phyloP scores from a whole-genome alignment of 768 basidiomycete species.

The Hypholoma sublateritium region DNA sequence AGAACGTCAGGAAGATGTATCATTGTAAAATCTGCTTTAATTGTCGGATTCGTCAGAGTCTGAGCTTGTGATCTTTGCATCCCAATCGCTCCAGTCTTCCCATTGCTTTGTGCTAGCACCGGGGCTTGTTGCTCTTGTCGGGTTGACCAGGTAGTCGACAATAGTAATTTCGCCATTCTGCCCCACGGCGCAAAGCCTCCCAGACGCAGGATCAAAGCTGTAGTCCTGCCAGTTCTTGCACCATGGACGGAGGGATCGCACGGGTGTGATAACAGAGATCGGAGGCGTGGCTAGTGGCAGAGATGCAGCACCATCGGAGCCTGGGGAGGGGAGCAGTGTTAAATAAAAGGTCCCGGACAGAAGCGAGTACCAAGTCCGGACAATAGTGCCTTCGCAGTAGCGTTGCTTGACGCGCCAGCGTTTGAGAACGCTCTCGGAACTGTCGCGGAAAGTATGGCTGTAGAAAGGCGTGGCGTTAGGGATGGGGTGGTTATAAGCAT shows the following conservation, averaged over 20 bases:
- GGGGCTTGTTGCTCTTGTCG: not conserved
- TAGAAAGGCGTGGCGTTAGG: not conserved
- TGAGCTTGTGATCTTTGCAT: not conserved
- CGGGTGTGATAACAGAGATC: not conserved
- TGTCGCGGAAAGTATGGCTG: not conserved
- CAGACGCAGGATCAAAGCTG: not conserved
- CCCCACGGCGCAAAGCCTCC: not conserved
- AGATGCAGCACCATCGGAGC: not conserved
- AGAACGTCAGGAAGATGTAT: no score
- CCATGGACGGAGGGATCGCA: not conserved
- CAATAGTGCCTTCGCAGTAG: not conserved
- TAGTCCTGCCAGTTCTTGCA: not conserved
- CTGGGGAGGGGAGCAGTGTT: not conserved
- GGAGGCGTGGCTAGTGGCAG: no score
- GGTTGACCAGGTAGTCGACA: not conserved
- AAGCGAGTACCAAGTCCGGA: not conserved
- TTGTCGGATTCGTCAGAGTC: not conserved
- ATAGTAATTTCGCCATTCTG: not conserved
- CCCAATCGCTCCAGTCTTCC: not conserved
- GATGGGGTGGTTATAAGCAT: not conserved
- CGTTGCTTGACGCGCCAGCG: not conserved
- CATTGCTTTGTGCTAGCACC: not conserved
- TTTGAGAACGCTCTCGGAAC: not conserved
- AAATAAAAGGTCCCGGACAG: not conserved
- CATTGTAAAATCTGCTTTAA: no score